Conservation (phyloP, 768 basidiomycete species). For the Naganishia randhawae region DNA sequence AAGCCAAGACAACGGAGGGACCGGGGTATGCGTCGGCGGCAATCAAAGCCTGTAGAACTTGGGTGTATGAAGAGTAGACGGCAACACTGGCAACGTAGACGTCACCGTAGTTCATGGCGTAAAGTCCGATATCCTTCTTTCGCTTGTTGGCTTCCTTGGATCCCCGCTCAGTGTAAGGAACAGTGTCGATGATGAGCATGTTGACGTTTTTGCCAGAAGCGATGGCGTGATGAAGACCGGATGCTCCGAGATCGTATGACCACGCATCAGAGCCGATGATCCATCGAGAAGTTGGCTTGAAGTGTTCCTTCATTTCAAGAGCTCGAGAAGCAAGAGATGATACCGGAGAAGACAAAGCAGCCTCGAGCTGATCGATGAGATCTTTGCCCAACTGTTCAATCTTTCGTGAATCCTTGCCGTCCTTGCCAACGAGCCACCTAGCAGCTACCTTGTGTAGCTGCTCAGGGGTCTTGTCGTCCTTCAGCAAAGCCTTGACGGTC, state of each 20-base stretch:
- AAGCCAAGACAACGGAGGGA: constrained; percentile 86
- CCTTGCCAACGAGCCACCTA: constrained; percentile 73
- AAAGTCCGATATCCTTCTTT: constrained; percentile 94
- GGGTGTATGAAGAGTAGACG: constrained; percentile 90
- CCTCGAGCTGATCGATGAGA: constrained; percentile 29
- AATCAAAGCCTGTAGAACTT: constrained; percentile 81
- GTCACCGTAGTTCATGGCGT: constrained; percentile 97
- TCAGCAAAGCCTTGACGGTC: constrained; percentile 65
- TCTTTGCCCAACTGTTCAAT: constrained; percentile 61
- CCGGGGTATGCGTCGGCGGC: constrained; percentile 89
- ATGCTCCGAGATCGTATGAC: constrained; percentile 94
- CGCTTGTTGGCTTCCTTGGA: constrained; percentile 66
- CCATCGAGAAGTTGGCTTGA: constrained; percentile 76
- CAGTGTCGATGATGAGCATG: constrained; percentile 87
- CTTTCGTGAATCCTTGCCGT: constrained; percentile 59
- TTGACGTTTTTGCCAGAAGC: constrained; percentile 88
- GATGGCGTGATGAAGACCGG: constrained; percentile 90
- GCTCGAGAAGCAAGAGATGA: constrained; percentile 57
- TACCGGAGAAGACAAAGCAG: constrained; percentile 39
- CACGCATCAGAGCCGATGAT: constrained; percentile 98
- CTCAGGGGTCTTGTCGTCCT: constrained; percentile 53
- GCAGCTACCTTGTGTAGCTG: constrained; percentile 65
- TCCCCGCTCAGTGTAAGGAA: constrained; percentile 78
- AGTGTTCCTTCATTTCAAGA: constrained; percentile 60
- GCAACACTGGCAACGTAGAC: constrained; percentile 94